Percentiles rank a stretch among this genome's conserved stretches.
Evolutionary conservation across 2,329 filamentous ascomycete genomes (phyloP).

Genomic region (Westerdykella sp.): DNA sequence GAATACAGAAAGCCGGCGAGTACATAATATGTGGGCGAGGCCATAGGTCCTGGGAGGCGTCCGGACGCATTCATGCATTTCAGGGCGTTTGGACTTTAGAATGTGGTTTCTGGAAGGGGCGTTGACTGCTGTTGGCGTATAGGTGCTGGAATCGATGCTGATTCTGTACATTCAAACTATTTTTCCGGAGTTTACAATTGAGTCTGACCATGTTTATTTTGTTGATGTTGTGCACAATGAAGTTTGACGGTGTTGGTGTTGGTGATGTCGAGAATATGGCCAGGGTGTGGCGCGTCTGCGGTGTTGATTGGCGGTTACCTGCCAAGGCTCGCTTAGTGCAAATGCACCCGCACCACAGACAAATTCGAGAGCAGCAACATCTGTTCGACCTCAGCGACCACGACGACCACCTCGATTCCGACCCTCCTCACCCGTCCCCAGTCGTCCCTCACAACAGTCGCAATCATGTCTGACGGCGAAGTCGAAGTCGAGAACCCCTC

Average conservation of each 20-base stretch:
- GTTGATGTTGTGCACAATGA: too few species aligned
- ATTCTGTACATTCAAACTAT: too few species aligned
- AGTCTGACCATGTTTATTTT: too few species aligned
- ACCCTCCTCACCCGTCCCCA: conserved; percentile 18
- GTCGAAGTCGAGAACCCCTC: conserved; percentile 79
- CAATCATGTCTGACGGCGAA: conserved; percentile 88
- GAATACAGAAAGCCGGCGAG: neutral
- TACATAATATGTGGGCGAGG: neutral
- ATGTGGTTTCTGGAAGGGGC: neutral
- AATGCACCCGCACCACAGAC: too few species aligned
- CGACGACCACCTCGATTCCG: conserved; percentile 21
- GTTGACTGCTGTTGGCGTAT: too few species aligned
- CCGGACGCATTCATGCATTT: conserved; percentile 27
- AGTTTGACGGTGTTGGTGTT: too few species aligned
- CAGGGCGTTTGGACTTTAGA: conserved; percentile 22
- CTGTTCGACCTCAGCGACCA: conserved; percentile 19
- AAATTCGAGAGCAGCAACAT: too few species aligned
- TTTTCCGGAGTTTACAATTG: too few species aligned
- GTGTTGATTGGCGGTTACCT: neutral
- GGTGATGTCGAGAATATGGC: too few species aligned
- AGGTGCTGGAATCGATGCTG: too few species aligned
- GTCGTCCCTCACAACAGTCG: conserved; percentile 16
- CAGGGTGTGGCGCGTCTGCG: conserved; percentile 1
- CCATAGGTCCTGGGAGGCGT: conserved; percentile 11
- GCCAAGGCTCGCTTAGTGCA: too few species aligned